These are phyloP conservation scores for Talaromyces sp. DNA, from an alignment of 2,329 filamentous ascomycete genomes.

Conservation along the genomic window DNA sequence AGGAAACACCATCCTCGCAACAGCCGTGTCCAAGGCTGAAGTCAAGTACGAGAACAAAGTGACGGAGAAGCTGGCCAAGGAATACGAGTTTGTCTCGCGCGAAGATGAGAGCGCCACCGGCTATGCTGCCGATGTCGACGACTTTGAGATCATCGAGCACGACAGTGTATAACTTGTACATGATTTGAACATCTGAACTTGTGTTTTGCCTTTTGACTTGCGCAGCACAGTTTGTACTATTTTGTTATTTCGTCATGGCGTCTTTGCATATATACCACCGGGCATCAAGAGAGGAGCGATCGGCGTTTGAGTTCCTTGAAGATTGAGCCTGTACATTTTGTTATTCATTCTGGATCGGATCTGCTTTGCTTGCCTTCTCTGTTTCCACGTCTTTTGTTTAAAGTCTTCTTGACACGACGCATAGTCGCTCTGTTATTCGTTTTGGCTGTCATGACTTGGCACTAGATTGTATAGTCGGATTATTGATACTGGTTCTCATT, in stretches of 20 bases:
- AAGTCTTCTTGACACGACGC: background rate
- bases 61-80: slow-evolving; percentile 59
- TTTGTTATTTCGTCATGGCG: slow-evolving; percentile 6
- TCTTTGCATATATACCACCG: slow-evolving; percentile 15
- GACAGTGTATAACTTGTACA: slow-evolving; percentile 24
- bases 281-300: slow-evolving; percentile 28
- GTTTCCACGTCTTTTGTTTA: background rate
- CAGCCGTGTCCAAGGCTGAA: slow-evolving; percentile 55
- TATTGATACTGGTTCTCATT: background rate
- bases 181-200: background rate
- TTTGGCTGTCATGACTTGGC: background rate
- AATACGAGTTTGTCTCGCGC: slow-evolving; percentile 54
- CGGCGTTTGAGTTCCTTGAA: slow-evolving; percentile 26
- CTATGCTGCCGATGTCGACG: slow-evolving; percentile 35
- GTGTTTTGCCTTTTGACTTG: background rate
- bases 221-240: slow-evolving; percentile 12
- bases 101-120: slow-evolving; percentile 32
- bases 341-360: background rate
- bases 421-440: background rate
- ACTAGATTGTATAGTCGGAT: slow-evolving; percentile 3
- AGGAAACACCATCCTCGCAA: slow-evolving; percentile 56
- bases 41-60: slow-evolving; percentile 58
- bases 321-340: slow-evolving; percentile 25
- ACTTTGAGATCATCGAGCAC: slow-evolving; percentile 42
- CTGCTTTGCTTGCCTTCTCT: slow-evolving; percentile 4